Evolutionary conservation across 1,284 basidiomycete genomes (phyloP).

Genomic region (Moniliophthora roreri): DNA sequence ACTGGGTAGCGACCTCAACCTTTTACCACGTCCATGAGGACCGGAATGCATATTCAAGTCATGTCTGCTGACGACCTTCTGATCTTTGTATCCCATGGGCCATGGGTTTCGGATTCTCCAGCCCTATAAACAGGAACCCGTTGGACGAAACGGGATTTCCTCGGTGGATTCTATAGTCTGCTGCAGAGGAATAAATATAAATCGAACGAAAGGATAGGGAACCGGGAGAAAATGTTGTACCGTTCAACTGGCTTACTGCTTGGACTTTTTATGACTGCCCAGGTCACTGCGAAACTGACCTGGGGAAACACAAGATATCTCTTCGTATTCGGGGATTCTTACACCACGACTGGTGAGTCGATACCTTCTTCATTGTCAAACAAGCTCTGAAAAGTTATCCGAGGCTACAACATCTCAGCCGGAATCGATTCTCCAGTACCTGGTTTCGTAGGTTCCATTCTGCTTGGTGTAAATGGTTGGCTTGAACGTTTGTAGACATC

Average conservation of each 20-base stretch:
- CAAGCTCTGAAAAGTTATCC: background rate
- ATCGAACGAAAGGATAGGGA: background rate
- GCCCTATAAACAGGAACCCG: too few species aligned
- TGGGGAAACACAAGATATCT: conserved; percentile 48
- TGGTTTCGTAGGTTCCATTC: conserved; percentile 43
- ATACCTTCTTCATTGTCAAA: background rate
- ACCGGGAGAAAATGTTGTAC: background rate
- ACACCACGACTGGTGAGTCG: conserved; percentile 35
- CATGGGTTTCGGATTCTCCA: too few species aligned
- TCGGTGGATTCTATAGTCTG: too few species aligned
- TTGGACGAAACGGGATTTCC: too few species aligned
- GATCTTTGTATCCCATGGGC: too few species aligned
- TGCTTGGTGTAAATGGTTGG: background rate
- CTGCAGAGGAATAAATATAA: too few species aligned
- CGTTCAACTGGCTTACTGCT: background rate
- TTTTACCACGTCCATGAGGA: too few species aligned
- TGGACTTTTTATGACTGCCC: background rate
- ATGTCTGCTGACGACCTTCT: too few species aligned
- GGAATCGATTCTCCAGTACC: conserved; percentile 55
- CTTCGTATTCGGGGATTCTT: conserved; percentile 60
- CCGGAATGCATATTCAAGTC: too few species aligned
- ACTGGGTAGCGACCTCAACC: too few species aligned
- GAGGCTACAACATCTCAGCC: conserved; percentile 59
- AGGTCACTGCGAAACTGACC: conserved; percentile 25
- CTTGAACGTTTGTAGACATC: conserved; percentile 40